These are phyloP conservation scores for Leccinum fibrillosum DNA, from an alignment of 768 basidiomycete genomes.

Conservation along the genomic window DNA sequence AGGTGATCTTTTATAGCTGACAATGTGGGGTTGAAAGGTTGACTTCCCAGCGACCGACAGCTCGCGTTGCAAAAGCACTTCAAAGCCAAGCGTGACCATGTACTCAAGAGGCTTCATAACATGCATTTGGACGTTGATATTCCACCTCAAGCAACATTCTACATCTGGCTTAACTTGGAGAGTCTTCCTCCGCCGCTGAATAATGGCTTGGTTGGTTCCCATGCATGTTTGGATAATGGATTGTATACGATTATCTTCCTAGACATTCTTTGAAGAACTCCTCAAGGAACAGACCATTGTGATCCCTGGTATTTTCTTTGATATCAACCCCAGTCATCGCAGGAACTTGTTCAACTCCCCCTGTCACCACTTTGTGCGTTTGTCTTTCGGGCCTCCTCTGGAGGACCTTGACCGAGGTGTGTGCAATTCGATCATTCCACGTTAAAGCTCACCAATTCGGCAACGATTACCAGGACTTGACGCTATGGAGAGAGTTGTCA, in stretches of 20 bases:
- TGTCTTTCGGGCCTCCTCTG: constrained; percentile 83
- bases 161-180: constrained; percentile 90
- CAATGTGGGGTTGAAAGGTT: background rate
- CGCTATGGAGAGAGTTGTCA: constrained; percentile 78
- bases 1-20: constrained; percentile 34
- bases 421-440: constrained; percentile 6
- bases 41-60: constrained; percentile 31
- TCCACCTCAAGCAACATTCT: constrained; percentile 83
- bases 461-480: constrained; percentile 56
- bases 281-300: constrained; percentile 89
- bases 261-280: constrained; percentile 93
- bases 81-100: constrained; percentile 87
- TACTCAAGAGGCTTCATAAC: constrained; percentile 73
- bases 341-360: constrained; percentile 88
- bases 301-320: constrained; percentile 89
- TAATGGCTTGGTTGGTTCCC: constrained; percentile 70
- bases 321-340: constrained; percentile 73
- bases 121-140: constrained; percentile 76
- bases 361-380: constrained; percentile 84
- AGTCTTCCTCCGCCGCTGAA: constrained; percentile 77
- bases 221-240: background rate
- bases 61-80: constrained; percentile 87
- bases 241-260: constrained; percentile 1
- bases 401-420: constrained; percentile 74
- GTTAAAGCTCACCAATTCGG: background rate